phyloP scores from a whole-genome alignment of 495 filamentous ascomycete species.

The Tuber brumale region DNA sequence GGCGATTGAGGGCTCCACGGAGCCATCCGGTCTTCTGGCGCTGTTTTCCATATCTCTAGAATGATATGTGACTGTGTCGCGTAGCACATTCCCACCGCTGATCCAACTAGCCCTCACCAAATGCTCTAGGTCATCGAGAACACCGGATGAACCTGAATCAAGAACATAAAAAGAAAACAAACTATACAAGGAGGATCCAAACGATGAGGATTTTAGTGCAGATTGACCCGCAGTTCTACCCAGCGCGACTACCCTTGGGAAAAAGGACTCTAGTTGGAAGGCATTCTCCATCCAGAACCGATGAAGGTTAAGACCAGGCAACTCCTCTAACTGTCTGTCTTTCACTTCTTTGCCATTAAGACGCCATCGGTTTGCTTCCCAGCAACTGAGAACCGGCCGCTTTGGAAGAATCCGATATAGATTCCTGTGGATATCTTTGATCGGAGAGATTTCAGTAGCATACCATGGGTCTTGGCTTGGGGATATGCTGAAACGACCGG shows the following conservation, averaged over 20 bases:
- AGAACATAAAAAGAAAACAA: background rate
- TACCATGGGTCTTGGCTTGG: background rate
- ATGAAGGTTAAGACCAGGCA: background rate
- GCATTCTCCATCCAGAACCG: background rate
- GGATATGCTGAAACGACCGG: background rate
- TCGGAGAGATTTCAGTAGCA: background rate
- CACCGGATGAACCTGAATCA: background rate
- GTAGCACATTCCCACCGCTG: background rate
- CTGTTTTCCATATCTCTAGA: background rate
- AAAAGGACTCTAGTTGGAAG: background rate
- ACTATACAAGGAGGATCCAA: too few species aligned
- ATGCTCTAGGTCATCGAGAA: background rate
- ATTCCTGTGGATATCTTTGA: accelerated
- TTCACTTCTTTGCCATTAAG: background rate
- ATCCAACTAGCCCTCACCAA: background rate
- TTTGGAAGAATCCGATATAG: background rate
- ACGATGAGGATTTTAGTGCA: background rate
- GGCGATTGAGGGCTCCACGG: background rate
- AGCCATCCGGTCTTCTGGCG: background rate
- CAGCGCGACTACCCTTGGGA: background rate
- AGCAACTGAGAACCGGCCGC: background rate
- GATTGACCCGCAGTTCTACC: background rate
- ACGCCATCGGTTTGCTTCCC: background rate
- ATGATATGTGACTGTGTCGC: background rate
- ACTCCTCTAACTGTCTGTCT: background rate